Conservation (phyloP, 2,329 filamentous ascomycete species). For the Chrysoporthe deuterocubensis region DNA sequence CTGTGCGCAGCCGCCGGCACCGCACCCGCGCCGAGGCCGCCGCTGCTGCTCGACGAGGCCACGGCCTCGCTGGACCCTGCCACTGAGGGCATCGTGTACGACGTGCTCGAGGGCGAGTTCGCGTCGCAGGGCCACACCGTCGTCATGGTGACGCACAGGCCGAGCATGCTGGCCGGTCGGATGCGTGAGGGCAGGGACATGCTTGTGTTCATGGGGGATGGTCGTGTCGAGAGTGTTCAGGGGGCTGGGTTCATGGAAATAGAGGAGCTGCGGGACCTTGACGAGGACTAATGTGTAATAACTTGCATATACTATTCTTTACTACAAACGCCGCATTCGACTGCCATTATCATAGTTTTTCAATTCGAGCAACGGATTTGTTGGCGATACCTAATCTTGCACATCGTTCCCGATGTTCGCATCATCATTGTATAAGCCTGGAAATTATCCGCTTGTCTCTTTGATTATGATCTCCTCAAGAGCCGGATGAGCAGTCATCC, state of each 20-base stretch:
- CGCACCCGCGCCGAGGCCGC: constrained; percentile 21
- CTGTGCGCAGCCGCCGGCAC: constrained; percentile 1
- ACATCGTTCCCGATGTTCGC: rapidly evolving
- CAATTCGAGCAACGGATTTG: too few relatives aligned
- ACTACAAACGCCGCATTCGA: neutral
- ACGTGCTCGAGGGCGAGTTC: constrained; percentile 31
- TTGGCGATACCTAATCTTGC: too few relatives aligned
- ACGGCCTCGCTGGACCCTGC: constrained; percentile 35
- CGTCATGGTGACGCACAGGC: constrained; percentile 34
- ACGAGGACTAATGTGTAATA: neutral
- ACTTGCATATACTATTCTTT: neutral
- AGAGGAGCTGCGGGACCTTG: constrained; percentile 2
- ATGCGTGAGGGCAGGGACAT: constrained; percentile 25
- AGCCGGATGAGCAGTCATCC: too few relatives aligned
- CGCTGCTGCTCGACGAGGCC: constrained; percentile 45
- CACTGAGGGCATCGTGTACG: constrained; percentile 27
- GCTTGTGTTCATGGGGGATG: constrained; percentile 31
- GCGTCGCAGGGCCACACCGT: constrained; percentile 30
- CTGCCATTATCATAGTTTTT: neutral
- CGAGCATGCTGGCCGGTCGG: constrained; percentile 20
- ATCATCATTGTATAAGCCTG: too few relatives aligned
- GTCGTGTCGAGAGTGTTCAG: constrained; percentile 22
- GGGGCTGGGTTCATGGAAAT: neutral
- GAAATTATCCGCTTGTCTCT: too few relatives aligned
- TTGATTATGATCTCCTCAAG: too few relatives aligned